Base-by-base conservation (phyloP, 2,329 filamentous ascomycete genomes). In the Xenoacremonium recifei region DNA sequence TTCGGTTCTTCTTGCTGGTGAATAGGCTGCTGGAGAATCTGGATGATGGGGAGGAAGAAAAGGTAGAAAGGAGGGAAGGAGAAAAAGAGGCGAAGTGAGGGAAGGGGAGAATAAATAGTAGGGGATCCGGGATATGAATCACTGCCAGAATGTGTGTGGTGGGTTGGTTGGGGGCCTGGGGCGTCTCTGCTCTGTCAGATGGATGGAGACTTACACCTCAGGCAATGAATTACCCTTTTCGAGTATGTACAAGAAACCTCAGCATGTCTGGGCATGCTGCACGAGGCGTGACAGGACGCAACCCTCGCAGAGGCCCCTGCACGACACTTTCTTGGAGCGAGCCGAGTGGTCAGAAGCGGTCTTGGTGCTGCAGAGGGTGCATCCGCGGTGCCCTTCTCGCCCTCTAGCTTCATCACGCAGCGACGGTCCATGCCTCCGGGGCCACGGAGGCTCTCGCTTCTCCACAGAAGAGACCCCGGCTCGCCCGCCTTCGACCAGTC, bases 1-100 rank as follows among this genome's bases (percentile, higher is more conserved):
- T 32, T 10, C 30, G 30, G 16, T 9, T 32, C 9, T 9, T 7
- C 15, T 32, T 7, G 23, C 13, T 27, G 7, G 23, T 13, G 35
- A 35, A 27, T 36, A 40, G 41, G 37, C 18, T 10, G n/a, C 12
- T 16, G 20, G 12, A 17, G 34, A 29, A 19, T 21, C 27, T 21
- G 30, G 37, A 35, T 39, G 39, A 38, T 44, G 41, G 29, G 27
- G 16, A 12, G 12, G 9, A 25, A 39, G 23, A 39, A 37, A 34
- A 37, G 11, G 32, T 40, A 45, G 46, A 52, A 41, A 41, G 37
- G 40, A 40, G 18, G 25, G 21, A 21, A 30, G 34, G 31, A n/a
- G n/a, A n/a, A 38, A 31, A 29, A 27, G 43, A 41, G 33, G 17
- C 43, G 33, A 33, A 40, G 39, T 21, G 42, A 41, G 39, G 32